Evolutionary conservation across 352 stramenopile species (phyloP).

Genomic region (Plasmopara viticola): DNA sequence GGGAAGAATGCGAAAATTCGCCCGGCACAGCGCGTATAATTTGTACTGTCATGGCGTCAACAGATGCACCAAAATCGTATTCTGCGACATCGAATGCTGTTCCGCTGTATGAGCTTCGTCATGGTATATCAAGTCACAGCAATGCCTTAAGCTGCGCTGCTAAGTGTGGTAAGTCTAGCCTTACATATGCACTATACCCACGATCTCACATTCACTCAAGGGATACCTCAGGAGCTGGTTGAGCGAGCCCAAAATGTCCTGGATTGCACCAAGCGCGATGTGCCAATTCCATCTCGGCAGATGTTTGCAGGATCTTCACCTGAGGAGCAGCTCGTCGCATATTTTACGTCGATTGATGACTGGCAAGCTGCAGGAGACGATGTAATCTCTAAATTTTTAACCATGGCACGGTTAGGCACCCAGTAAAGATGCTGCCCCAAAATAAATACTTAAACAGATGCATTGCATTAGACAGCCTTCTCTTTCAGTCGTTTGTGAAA

Average conservation of each 20-base stretch:
- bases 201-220: slow-evolving; percentile 19
- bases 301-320: slow-evolving; percentile 24
- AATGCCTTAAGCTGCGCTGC: slow-evolving; percentile 67
- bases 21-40: slow-evolving; percentile 17
- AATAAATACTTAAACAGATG: neutral
- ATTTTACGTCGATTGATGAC: slow-evolving; percentile 48
- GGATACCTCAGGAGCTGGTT: slow-evolving; percentile 37
- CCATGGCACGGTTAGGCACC: slow-evolving; percentile 39
- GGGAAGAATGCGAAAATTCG: slow-evolving; percentile 3
- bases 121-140: slow-evolving; percentile 58
- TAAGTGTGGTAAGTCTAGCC: slow-evolving; percentile 40
- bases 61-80: slow-evolving; percentile 14
- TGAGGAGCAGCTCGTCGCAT: slow-evolving; percentile 37
- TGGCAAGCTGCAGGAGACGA: slow-evolving; percentile 41
- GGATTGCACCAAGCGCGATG: slow-evolving; percentile 23
- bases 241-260: slow-evolving; percentile 42
- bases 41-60: slow-evolving; percentile 58
- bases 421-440: slow-evolving; percentile 10
- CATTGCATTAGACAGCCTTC: slow-evolving; percentile 14
- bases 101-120: slow-evolving; percentile 56
- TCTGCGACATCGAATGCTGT: slow-evolving; percentile 17
- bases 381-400: slow-evolving; percentile 41
- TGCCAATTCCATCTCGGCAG: slow-evolving; percentile 21
- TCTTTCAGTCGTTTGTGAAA: slow-evolving; percentile 2
- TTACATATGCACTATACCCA: neutral